These are phyloP conservation scores for Paramecium biaurelia DNA, from an alignment of 73 alveolate genomes.

Conservation along the genomic window DNA sequence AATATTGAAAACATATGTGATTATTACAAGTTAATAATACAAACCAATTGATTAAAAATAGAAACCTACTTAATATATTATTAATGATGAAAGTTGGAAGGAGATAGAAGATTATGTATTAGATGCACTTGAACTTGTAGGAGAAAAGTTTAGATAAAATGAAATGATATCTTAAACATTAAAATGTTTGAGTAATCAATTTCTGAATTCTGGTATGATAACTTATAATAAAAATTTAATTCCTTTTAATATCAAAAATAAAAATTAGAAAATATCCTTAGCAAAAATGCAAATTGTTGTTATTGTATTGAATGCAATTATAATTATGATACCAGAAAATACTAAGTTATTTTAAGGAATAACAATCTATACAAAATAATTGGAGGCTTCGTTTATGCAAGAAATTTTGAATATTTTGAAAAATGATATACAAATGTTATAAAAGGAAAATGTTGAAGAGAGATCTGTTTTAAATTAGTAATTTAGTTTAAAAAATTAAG, in stretches of 20 bases:
- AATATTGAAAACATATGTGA: neutral
- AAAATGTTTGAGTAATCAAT: neutral
- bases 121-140: neutral
- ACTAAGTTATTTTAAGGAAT: neutral
- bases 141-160: neutral
- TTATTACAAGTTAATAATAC: neutral
- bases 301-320: neutral
- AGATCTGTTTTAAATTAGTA: neutral
- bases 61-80: neutral
- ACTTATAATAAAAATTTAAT: neutral
- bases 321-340: neutral
- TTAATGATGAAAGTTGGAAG: neutral
- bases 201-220: neutral
- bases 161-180: neutral
- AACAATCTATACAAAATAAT: neutral
- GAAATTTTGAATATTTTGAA: neutral
- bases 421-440: neutral
- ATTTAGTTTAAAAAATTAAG: neutral
- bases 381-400: neutral
- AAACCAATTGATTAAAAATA: neutral
- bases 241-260: neutral
- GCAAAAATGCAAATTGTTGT: neutral
- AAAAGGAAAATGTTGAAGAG: neutral
- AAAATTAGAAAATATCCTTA: neutral
- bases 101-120: neutral